Conservation (phyloP, 495 filamentous ascomycete species). For the Talaromyces nanjingensis region DNA sequence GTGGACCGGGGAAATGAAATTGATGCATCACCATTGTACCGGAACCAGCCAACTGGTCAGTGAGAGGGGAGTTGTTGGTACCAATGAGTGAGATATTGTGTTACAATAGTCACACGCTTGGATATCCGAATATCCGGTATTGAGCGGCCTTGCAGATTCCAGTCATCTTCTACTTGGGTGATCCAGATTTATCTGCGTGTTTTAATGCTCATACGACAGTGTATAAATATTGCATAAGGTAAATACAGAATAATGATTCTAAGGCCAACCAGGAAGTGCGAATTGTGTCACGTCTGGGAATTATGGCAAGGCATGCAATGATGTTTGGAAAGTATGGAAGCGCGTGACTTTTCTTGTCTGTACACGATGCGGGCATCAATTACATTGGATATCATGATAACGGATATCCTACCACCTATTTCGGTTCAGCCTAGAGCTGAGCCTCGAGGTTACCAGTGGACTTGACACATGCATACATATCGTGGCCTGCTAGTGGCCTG, state of each 20-base stretch:
- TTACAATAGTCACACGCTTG: background rate
- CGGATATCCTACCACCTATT: background rate
- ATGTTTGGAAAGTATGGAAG: background rate
- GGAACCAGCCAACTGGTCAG: background rate
- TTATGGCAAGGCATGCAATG: background rate
- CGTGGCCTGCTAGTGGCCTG: background rate
- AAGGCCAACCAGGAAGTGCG: background rate
- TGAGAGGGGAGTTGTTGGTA: background rate
- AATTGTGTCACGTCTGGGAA: background rate
- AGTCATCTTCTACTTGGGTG: too few relatives aligned
- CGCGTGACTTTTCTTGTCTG: background rate
- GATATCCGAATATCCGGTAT: background rate
- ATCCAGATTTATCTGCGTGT: background rate
- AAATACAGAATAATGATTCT: background rate
- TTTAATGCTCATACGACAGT: background rate
- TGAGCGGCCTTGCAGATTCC: too few relatives aligned
- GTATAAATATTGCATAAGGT: background rate
- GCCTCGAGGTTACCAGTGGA: background rate
- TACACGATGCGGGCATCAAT: background rate
- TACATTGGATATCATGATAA: background rate
- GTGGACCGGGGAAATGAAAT: background rate
- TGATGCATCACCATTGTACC: background rate
- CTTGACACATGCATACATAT: background rate
- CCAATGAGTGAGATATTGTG: background rate
- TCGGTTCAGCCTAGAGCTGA: background rate